These are phyloP conservation scores for Jaltomata sinuosa DNA, from an alignment of 257 asterid species.

Conservation along the genomic window DNA sequence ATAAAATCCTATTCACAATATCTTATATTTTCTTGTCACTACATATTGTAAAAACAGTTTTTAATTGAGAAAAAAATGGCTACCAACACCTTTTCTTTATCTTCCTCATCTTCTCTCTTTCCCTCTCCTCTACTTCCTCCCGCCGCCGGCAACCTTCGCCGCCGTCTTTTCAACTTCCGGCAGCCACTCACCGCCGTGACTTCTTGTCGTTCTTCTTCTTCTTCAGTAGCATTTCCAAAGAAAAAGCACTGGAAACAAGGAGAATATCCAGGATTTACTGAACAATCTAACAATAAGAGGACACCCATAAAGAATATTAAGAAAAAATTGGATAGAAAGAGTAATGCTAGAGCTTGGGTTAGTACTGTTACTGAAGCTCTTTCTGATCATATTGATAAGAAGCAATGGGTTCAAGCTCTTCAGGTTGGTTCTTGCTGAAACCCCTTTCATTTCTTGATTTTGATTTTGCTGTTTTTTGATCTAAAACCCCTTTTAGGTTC, in stretches of 20 bases:
- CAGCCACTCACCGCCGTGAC: neutral
- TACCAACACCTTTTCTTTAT: neutral
- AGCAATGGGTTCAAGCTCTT: conserved; percentile 66
- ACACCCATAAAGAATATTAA: conserved; percentile 65
- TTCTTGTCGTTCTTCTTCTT: neutral
- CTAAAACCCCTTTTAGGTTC: too few relatives aligned
- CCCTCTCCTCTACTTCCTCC: neutral
- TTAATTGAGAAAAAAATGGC: neutral
- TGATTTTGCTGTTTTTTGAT: neutral
- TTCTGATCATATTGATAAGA: conserved; percentile 49
- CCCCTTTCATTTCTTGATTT: neutral
- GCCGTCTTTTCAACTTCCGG: neutral
- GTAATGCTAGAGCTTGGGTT: conserved; percentile 57
- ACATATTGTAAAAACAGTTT: neutral
- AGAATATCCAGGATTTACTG: conserved; percentile 47
- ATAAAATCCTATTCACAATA: neutral
- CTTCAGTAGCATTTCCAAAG: conserved; percentile 22
- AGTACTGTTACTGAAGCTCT: conserved; percentile 77
- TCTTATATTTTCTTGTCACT: neutral
- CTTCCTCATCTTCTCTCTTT: neutral
- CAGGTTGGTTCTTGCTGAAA: conserved; percentile 27
- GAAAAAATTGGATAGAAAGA: conserved; percentile 54
- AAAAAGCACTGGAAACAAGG: conserved; percentile 72
- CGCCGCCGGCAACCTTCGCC: neutral
- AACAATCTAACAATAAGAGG: conserved; percentile 20